phyloP scores from a whole-genome alignment of 768 basidiomycete species.

The Trametes coccinea region DNA sequence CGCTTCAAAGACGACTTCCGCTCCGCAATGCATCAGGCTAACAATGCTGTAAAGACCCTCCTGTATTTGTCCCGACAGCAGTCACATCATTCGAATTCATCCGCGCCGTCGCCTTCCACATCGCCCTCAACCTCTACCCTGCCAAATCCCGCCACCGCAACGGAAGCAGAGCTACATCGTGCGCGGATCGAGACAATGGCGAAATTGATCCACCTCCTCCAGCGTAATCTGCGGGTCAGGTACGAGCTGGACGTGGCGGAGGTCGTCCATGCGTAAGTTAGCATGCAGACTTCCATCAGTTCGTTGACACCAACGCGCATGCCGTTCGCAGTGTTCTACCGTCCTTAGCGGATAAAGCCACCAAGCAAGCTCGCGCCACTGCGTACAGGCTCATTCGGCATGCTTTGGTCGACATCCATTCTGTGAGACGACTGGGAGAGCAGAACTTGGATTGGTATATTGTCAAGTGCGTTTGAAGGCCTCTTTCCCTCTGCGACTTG shows the following conservation, averaged over 20 bases:
- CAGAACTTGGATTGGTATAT: conserved; percentile 87
- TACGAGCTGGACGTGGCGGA: conserved; percentile 73
- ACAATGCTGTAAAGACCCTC: conserved; percentile 57
- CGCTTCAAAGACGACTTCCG: conserved; percentile 64
- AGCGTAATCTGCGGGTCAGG: conserved; percentile 70
- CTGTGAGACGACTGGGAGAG: conserved; percentile 61
- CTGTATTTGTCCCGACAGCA: conserved; percentile 39
- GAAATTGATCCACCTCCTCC: conserved; percentile 63
- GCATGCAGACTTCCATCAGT: background rate
- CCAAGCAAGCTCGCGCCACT: conserved; percentile 73
- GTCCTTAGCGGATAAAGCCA: conserved; percentile 71
- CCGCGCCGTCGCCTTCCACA: conserved; percentile 39
- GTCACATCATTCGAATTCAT: conserved; percentile 28
- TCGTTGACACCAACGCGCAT: background rate
- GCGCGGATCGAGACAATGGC: conserved; percentile 64
- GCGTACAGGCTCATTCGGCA: conserved; percentile 86
- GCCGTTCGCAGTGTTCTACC: conserved; percentile 65
- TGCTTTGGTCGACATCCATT: conserved; percentile 68
- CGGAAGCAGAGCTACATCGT: conserved; percentile 44
- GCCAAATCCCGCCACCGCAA: conserved; percentile 24
- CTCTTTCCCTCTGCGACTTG: conserved; percentile 22
- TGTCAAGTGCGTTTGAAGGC: conserved; percentile 59
- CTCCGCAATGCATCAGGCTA: conserved; percentile 67
- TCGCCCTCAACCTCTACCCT: conserved; percentile 33
- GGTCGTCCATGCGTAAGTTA: conserved; percentile 70